Evolutionary conservation across 805 yeast genomes (phyloP), one percentile per base, ranked within the genome.

Genomic region (Sungouiozyma intestinalis): DNA sequence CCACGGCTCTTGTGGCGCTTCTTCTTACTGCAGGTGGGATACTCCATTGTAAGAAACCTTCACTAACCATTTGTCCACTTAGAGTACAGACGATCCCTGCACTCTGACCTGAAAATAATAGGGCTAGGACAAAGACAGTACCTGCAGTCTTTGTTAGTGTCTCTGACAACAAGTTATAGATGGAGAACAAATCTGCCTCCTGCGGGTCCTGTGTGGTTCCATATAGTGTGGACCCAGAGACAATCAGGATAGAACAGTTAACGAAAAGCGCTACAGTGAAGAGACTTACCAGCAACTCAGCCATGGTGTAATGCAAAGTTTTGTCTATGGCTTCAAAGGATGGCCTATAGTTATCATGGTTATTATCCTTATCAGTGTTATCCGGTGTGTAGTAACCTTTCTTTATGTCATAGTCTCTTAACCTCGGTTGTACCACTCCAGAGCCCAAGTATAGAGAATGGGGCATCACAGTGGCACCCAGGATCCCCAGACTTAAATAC

Each of bases 401-500:
- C 43, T 72, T 74, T 15, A 77, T 67, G 58, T 87, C 97, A 54
- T 67, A 85, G 37, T 85, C 94, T 51, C 83, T 75, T 41, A 87
- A 66, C 47, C 96, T 71, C 4, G 95, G 81, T 57, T 86, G 94
- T 4, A 85, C 95, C 42, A 88, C 75, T 13, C 95, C 94, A 1
- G 90, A 79, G 1, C 97, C 97, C 37, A 87, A 69, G 55, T 82
- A 87, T 40, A 87, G 66, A 2, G 92, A 81, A 57, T 88, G 97
- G 6, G 96, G 96, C 97, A 87, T 87, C 19, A 88, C 90, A 2
- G 95, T 87, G 18, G 95, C 94, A 24, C 97, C 97, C 45, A 88
- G 66, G 43, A 88, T 81, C 17, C 95, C 95, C 51, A 90, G 77
- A 48, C 87, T 74, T 40, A 85, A 64, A 53, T 82, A 85, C 29